Conservation (phyloP, 1,284 basidiomycete genomes). For the Porodaedalea pini region DNA sequence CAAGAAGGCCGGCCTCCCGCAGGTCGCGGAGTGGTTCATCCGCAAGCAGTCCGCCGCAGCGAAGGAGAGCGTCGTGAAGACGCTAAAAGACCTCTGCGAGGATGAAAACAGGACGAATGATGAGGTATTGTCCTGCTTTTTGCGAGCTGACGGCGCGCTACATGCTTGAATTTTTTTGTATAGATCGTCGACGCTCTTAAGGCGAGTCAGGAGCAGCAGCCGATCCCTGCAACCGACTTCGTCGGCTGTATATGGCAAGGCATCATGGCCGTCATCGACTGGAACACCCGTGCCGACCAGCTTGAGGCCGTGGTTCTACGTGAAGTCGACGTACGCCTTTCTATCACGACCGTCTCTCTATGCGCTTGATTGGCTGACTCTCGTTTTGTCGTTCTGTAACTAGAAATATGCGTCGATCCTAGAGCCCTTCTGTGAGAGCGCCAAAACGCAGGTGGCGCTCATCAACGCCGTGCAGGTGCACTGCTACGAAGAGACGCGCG, state of each 20-base stretch:
- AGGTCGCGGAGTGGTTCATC: slow-evolving; percentile 88
- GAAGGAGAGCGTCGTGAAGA: slow-evolving; percentile 63
- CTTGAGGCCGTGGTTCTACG: slow-evolving; percentile 81
- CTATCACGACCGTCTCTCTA: not conserved
- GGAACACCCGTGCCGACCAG: slow-evolving; percentile 85
- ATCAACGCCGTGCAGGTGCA: slow-evolving; percentile 93
- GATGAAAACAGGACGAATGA: slow-evolving; percentile 32
- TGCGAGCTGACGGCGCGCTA: not conserved
- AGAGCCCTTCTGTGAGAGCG: slow-evolving; percentile 81
- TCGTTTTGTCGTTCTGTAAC: slow-evolving; percentile 6
- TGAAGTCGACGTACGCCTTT: slow-evolving; percentile 68
- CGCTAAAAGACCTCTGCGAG: slow-evolving; percentile 55
- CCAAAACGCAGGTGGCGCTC: slow-evolving; percentile 87
- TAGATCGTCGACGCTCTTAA: slow-evolving; percentile 78
- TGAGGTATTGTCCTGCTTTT: slow-evolving; percentile 9
- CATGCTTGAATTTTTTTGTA: not conserved
- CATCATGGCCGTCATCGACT: slow-evolving; percentile 83
- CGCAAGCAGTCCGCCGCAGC: slow-evolving; percentile 79
- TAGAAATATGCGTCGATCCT: slow-evolving; percentile 83
- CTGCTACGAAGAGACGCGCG: slow-evolving; percentile 91
- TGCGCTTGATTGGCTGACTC: not conserved
- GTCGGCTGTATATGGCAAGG: slow-evolving; percentile 90
- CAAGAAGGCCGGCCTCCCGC: slow-evolving; percentile 70
- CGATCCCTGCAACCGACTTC: slow-evolving; percentile 80
- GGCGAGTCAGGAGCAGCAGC: slow-evolving; percentile 58